Evolutionary conservation across 2,329 filamentous ascomycete species (phyloP), one percentile per base, ranked within the genome.

Genomic region (Botrytis pseudocinerea): DNA sequence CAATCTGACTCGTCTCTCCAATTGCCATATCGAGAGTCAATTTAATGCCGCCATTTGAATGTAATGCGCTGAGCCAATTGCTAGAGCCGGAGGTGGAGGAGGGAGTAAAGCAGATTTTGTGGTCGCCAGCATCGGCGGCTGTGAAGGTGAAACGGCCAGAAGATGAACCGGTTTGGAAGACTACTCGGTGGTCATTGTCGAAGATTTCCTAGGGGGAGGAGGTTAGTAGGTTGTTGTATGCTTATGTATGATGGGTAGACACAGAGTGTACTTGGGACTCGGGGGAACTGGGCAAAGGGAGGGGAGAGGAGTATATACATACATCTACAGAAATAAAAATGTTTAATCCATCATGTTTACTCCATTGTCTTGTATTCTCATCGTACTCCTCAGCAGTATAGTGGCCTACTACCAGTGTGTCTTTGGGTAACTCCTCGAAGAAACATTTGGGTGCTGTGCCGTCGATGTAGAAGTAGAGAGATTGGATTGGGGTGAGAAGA

Each of bases 341-440:
- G 84, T 88, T 91, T 75, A 97, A 86, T 76, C 91, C 91, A 76
- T 90, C 87, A 82, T 96, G 93, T 80, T 91, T 87, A 70, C 86
- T 83, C 89, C 93, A 98, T 69, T 85, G 82, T 77, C 89, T 88
- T 73, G 86, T 84, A 77, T 90, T 85, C 73, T 93, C 88, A 83
- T 96, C 91, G 85, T 90, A 96, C 82, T 97, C 92, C 83, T 96
- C 92, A 69, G 94, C 93, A 72, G 88, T 90, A 87, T 95, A 99
- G 84, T 96, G 92, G 78, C 96, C 96, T 74, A 98, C 95, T 72
- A 99, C 95, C 73, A 99, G 86, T 22, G 96, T 98, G 83, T 97
- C 95, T 87, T 98, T 98, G 77, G 96, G 95, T 74, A 99, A 89
- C 84, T 98, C 95, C 85, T 99, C 96, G 85, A 93, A 97, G 90